Evolutionary conservation across 1,139 yeast genomes (phyloP), one percentile per base, ranked within the genome.

Genomic region (Geotrichum australiense): DNA sequence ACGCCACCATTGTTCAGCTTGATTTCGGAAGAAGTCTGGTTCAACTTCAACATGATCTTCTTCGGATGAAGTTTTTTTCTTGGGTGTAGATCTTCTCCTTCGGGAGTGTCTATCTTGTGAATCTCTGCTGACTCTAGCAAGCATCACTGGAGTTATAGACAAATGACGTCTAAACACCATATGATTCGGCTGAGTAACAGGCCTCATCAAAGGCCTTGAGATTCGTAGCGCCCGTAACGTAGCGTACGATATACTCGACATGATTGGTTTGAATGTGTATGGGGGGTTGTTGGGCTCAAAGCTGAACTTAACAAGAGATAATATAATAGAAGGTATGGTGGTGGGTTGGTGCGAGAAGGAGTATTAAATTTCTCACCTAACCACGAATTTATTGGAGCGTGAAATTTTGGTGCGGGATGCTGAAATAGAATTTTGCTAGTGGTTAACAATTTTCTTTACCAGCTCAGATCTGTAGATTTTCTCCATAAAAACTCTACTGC

Each of bases 181-280:
- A 11, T 7, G 24, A 22, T 30, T 12, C 20, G 26, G 19, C 26
- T 20, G 14, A 29, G 33, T 11, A 15, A 20, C 7, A 12, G 28
- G 26, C 12, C 31, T 14, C 18, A 24, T 12, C 31, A 15, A 19
- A 10, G 19, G 24, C 15, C 31, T 11, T 6, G 38, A 5, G 11
- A 24, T 31, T 6, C 22, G 18, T 10, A 35, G 10, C 30, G 38
- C 38, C 25, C 38, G 25, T 25, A 35, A 35, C n/a, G 31, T 26
- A 18, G 38, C 15, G 31, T 15, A 26, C 38, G 38, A 14, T 25
- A 35, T 26, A 26, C 38, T 35, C n/a, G 38, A 18, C 38, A 35
- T 35, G n/a, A n/a, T n/a, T n/a, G n/a, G n/a, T n/a, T n/a, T n/a
- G n/a, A n/a, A n/a, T n/a, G n/a, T n/a, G n/a, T n/a, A n/a, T n/a